phyloP scores from a whole-genome alignment of 306 rosid genomes.

The peach (Prunus persica) region DNA sequence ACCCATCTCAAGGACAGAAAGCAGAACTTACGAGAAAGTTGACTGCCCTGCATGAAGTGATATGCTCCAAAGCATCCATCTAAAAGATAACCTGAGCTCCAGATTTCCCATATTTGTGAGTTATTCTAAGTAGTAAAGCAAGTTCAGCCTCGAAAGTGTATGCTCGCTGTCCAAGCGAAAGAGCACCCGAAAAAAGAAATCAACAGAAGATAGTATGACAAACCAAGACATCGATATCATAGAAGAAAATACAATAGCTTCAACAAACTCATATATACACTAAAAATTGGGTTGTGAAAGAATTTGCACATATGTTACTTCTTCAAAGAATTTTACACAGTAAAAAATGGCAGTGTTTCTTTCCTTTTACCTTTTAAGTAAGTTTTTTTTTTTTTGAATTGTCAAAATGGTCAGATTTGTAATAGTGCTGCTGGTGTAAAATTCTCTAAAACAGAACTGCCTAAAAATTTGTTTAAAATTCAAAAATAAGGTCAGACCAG shows the following conservation, averaged over 20 bases:
- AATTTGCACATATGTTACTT: background rate
- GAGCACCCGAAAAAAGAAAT: background rate
- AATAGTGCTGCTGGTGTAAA: background rate
- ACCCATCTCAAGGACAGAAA: conserved; percentile 48
- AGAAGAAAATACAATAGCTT: background rate
- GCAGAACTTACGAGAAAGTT: conserved; percentile 49
- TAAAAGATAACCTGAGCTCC: conserved; percentile 89
- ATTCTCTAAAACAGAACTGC: background rate
- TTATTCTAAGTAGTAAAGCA: conserved; percentile 70
- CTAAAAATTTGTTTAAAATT: background rate
- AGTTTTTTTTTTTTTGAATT: background rate
- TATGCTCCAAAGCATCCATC: conserved; percentile 78
- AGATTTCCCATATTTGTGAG: conserved; percentile 86
- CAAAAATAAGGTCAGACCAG: background rate
- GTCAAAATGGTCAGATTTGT: background rate
- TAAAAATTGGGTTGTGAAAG: background rate
- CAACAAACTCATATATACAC: background rate
- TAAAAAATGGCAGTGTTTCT: background rate
- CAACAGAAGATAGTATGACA: background rate
- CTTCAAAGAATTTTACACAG: background rate
- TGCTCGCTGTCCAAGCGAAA: conserved; percentile 38
- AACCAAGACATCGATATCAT: background rate
- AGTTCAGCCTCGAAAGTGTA: conserved; percentile 88
- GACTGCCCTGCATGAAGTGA: conserved; percentile 73
- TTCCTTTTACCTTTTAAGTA: background rate